These are phyloP conservation scores for Hemerocallis citrina DNA, from an alignment of 106 monocot genomes.

Conservation along the genomic window DNA sequence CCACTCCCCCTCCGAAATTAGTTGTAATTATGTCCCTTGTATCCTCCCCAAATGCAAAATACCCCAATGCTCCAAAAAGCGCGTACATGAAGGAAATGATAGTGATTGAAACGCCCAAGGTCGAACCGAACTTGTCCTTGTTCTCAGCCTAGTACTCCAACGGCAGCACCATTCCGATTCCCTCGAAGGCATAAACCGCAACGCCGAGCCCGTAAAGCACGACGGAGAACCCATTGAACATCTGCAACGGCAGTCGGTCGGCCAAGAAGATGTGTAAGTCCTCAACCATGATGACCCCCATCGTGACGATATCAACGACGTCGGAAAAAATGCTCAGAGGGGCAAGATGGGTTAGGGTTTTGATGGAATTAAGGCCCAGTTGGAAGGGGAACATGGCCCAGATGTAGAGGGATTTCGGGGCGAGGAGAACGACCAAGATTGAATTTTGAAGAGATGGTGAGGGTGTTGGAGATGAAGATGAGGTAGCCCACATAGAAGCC, in stretches of 20 bases:
- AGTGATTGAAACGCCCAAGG: constrained; percentile 49
- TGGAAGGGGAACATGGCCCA: constrained; percentile 47
- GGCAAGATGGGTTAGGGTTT: constrained; percentile 45
- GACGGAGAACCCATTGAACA: constrained; percentile 24
- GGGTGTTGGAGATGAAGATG: constrained; percentile 47
- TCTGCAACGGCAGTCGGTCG: not conserved
- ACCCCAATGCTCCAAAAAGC: constrained; percentile 49
- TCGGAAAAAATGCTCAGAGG: constrained; percentile 62
- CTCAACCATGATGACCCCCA: constrained; percentile 45
- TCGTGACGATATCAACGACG: constrained; percentile 51
- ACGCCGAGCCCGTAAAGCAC: constrained; percentile 55
- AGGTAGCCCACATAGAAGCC: constrained; percentile 55
- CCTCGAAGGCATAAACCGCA: constrained; percentile 55
- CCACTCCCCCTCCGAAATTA: constrained; percentile 36
- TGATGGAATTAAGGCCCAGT: constrained; percentile 52
- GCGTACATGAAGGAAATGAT: constrained; percentile 39
- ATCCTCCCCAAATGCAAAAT: constrained; percentile 47
- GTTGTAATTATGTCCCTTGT: constrained; percentile 58
- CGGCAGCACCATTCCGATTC: constrained; percentile 58
- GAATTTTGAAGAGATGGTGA: constrained; percentile 25
- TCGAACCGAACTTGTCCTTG: constrained; percentile 28
- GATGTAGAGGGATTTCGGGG: constrained; percentile 34
- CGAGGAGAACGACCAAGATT: not conserved
- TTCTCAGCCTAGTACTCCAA: constrained; percentile 39
- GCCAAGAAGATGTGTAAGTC: constrained; percentile 19